Evolutionary conservation across 495 filamentous ascomycete species (phyloP), one percentile per base, ranked within the genome.

Genomic region (Aspergillus biplanus): DNA sequence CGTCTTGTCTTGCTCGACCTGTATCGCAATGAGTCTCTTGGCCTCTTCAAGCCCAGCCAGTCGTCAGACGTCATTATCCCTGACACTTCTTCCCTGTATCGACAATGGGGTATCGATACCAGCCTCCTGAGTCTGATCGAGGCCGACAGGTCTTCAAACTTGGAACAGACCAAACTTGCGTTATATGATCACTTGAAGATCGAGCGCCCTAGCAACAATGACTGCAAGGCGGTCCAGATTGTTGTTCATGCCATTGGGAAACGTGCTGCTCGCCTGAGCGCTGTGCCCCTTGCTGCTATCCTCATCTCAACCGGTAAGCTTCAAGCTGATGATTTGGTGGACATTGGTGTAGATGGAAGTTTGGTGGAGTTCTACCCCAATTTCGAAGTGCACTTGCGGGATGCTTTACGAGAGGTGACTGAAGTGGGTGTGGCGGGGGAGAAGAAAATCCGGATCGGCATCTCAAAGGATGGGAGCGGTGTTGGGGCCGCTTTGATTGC

Each of bases 401-500:
- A 92, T 67, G 90, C 90, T 31, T 73, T 97, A 56, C 77, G 86
- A 27, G 84, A 83, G 58, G 83, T 96, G 16, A 81, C 88, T 33
- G 84, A 87, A 59, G 87, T 97, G 67, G 93, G 92, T 11, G 74
- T 71, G 11, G 79, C 82, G 11, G 90, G 91, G 8, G 91, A 94
- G 58, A 87, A 89, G 74, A 89, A 86, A 73, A 85, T 97, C 63
- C 82, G 91, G 47, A 96, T 97, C 67, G 93, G 92, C 12, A 92
- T 97, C 74, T 93, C 93, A 57, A 94, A 95, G 83, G 93, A 97
- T 77, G 93, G 93, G 52, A 90, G 86, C 61, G 93, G 93, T 57
- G 93, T 97, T 52, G 93, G 93, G 33, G 93, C 93, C 8, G 93
- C 93, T 53, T 74, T 97, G 67, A 97, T 96, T 75, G 93, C 93